These are phyloP conservation scores for Farysia itapuensis DNA, from an alignment of 1,284 basidiomycete genomes.

Conservation along the genomic window DNA sequence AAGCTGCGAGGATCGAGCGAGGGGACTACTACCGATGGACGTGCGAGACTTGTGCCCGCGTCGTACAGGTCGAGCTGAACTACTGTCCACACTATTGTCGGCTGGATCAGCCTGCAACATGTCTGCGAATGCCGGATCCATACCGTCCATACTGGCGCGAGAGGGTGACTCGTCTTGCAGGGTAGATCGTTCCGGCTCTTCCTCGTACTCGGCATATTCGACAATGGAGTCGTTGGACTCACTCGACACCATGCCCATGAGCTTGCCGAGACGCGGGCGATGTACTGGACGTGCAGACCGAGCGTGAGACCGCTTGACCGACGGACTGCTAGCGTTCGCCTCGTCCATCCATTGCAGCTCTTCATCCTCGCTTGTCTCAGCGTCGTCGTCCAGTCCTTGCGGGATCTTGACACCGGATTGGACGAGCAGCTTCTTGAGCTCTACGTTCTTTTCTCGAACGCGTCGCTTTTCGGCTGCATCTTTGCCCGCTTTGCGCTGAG, in stretches of 20 bases:
- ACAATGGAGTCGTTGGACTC: conserved; percentile 36
- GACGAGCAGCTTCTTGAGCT: conserved; percentile 42
- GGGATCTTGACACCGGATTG: conserved; percentile 45
- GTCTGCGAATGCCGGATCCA: conserved; percentile 48
- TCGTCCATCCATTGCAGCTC: conserved; percentile 31
- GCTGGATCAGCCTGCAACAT: conserved; percentile 13
- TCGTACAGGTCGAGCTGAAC: conserved; percentile 2
- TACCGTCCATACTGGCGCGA: conserved; percentile 43
- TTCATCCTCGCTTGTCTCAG: conserved; percentile 44
- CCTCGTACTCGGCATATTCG: conserved; percentile 30
- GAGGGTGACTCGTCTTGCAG: conserved; percentile 28
- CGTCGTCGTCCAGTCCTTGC: conserved; percentile 35
- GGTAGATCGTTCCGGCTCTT: conserved; percentile 20
- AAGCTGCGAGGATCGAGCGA: conserved; percentile 19
- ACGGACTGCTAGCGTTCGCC: conserved; percentile 22
- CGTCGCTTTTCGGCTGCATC: conserved; percentile 50
- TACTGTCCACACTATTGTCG: conserved; percentile 24
- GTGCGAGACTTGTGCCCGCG: conserved; percentile 25
- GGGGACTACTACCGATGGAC: conserved; percentile 40
- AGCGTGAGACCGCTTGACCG: conserved; percentile 13
- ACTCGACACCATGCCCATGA: conserved; percentile 31
- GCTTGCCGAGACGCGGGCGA: conserved; percentile 22
- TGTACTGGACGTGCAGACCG: conserved; percentile 16
- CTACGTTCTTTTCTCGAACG: conserved; percentile 48
- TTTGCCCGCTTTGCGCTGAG: conserved; percentile 52